Evolutionary conservation across 2,329 filamentous ascomycete species (phyloP).

Genomic region (Fusarium devonianum): DNA sequence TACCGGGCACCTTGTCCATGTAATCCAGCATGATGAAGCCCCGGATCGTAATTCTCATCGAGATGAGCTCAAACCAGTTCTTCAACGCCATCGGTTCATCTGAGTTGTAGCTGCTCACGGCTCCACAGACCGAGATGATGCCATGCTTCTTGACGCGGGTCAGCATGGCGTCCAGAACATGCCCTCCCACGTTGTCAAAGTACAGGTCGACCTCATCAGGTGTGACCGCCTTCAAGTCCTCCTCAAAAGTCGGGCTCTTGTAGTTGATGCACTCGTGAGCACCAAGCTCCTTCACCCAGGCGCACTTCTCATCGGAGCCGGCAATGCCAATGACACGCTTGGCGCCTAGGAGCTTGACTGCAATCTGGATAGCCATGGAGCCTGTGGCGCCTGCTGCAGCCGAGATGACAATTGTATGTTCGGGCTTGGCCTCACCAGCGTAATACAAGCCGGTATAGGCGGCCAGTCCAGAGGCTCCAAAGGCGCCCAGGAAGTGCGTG

Average conservation of each 20-base stretch:
- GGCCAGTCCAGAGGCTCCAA: slow-evolving; percentile 40
- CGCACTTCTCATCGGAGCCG: slow-evolving; percentile 41
- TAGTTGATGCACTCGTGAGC: slow-evolving; percentile 43
- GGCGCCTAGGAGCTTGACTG: slow-evolving; percentile 39
- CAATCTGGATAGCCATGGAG: slow-evolving; percentile 43
- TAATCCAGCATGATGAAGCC: slow-evolving; percentile 44
- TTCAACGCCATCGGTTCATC: slow-evolving; percentile 39
- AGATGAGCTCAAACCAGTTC: slow-evolving; percentile 44
- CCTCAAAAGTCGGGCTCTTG: slow-evolving; percentile 41
- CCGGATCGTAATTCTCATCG: slow-evolving; percentile 36
- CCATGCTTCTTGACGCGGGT: slow-evolving; percentile 41
- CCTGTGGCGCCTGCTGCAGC: slow-evolving; percentile 42
- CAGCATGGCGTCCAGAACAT: slow-evolving; percentile 40
- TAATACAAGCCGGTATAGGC: slow-evolving; percentile 39
- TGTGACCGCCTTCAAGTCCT: slow-evolving; percentile 39
- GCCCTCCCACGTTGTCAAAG: slow-evolving; percentile 43
- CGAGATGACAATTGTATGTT: slow-evolving; percentile 42
- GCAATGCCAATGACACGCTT: slow-evolving; percentile 43
- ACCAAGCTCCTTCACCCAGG: slow-evolving; percentile 40
- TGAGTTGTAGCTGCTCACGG: slow-evolving; percentile 40
- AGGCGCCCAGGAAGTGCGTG: slow-evolving; percentile 43
- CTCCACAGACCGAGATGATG: slow-evolving; percentile 39
- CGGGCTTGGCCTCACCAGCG: slow-evolving; percentile 38
- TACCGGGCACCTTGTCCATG: slow-evolving; percentile 40
- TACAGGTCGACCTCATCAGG: slow-evolving; percentile 42